Percentiles rank a stretch among this genome's conserved stretches.
Conservation (phyloP, 352 stramenopile species). For the Globisporangium polare region DNA sequence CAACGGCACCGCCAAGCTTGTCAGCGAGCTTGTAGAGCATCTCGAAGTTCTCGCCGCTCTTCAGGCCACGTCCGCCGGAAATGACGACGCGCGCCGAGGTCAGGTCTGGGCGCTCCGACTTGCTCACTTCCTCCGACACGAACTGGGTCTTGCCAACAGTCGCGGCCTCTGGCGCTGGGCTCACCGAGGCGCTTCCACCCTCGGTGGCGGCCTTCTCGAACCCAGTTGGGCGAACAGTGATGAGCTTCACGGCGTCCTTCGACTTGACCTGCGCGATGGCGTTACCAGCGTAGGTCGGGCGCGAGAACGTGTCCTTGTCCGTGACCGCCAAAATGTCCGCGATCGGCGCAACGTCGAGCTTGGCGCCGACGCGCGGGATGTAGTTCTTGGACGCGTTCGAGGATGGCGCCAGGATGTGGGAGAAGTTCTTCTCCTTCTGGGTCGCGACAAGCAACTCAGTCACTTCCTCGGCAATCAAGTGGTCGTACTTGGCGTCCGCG, state of each 20-base stretch:
- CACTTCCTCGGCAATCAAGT: slow-evolving; percentile 86
- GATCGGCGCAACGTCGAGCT: slow-evolving; percentile 94
- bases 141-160: slow-evolving; percentile 82
- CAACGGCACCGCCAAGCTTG: slow-evolving; percentile 97
- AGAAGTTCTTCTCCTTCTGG: slow-evolving; percentile 68
- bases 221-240: slow-evolving; percentile 95
- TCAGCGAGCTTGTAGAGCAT: slow-evolving; percentile 97
- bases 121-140: slow-evolving; percentile 92
- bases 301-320: slow-evolving; percentile 95
- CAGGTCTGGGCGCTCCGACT: slow-evolving; percentile 96
- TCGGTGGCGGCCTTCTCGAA: slow-evolving; percentile 95
- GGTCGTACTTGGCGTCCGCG: slow-evolving; percentile 84
- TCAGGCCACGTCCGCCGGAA: slow-evolving; percentile 95
- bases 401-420: slow-evolving; percentile 92
- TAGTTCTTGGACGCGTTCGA: slow-evolving; percentile 98
- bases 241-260: slow-evolving; percentile 90
- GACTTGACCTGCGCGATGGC: slow-evolving; percentile 89
- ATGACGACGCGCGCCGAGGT: slow-evolving; percentile 93
- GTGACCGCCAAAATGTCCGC: slow-evolving; percentile 93
- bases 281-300: slow-evolving; percentile 83
- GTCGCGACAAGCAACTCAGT: slow-evolving; percentile 68
- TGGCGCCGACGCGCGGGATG: slow-evolving; percentile 92
- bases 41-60: slow-evolving; percentile 97
- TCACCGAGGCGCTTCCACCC: slow-evolving; percentile 70
- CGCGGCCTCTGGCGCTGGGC: slow-evolving; percentile 49